Base-by-base conservation (phyloP, 2,329 filamentous ascomycete genomes). In the Huntiella moniliformis region DNA sequence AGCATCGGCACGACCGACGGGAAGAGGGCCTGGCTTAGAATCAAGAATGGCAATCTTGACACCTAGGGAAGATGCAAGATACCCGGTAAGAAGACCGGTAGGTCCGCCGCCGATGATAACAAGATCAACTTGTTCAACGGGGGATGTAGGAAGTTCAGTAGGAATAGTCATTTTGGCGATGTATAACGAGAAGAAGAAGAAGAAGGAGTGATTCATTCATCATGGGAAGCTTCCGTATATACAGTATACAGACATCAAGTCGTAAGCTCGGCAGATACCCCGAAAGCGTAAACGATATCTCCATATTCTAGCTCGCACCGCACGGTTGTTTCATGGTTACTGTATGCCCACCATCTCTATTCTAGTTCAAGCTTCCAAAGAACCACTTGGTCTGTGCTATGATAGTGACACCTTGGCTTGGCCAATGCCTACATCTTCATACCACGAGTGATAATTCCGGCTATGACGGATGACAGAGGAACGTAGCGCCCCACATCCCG, bases 1-100 rank as follows among this genome's bases (percentile, higher is more conserved):
- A 0, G 66, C 66, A 53, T 69, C 66, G 34, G 66, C 66, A 15
- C 66, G 57, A 2, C 66, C 66, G 3, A 67, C 52, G 3, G 62
- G 56, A 3, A 69, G 53, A 0, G 61, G 58, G 0, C 54, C 55
- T 1, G 58, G 51, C 51, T 66, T 66, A 38, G 55, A 60, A 36
- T 65, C 65, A 3, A 65, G 52, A 4, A 67, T 55, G 4, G 56
- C 58, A 3, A 68, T 61, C 3, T 59, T 61, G 4, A 65, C 56
- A 0, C 64, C 64, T 5, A 67, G 53, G 11, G 60, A 57, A 4
- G 62, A 58, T 7, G 66, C 61, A 2, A 68, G 57, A 32, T 67
- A 55, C 0, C 62, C 66, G 8, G 63, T 62, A 12, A 67, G 60
- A 1, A 68, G 57, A 12, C 66, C 66, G 13, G 65, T 68, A 37